Evolutionary conservation across 2,329 filamentous ascomycete species (phyloP).

Genomic region (Kalmusia sp.): DNA sequence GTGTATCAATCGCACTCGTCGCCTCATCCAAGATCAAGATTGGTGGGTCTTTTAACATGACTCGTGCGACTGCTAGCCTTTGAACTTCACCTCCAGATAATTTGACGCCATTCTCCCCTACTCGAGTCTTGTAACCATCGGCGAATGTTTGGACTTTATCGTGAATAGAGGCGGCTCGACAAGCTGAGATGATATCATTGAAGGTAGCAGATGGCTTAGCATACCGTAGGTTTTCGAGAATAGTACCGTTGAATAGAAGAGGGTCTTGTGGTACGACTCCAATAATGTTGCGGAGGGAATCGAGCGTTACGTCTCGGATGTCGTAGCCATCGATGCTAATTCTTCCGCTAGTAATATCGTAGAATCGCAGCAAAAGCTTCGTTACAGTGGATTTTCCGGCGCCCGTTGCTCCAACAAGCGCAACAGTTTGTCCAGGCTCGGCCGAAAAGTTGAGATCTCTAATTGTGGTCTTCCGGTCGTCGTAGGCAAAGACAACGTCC

Average conservation of each 20-base stretch:
- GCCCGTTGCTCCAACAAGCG: neutral
- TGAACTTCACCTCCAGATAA: too few relatives aligned
- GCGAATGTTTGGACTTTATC: too few relatives aligned
- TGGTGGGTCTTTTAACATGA: too few relatives aligned
- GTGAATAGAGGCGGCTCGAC: too few relatives aligned
- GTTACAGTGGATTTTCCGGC: neutral
- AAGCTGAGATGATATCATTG: too few relatives aligned
- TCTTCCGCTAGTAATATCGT: neutral
- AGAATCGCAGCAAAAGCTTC: neutral
- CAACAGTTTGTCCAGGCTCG: neutral
- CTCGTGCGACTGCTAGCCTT: too few relatives aligned
- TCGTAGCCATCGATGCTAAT: neutral
- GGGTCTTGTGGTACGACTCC: neutral
- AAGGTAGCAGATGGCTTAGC: slow-evolving; percentile 50
- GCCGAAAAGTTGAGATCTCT: neutral
- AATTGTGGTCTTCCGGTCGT: neutral
- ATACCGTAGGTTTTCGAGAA: slow-evolving; percentile 19
- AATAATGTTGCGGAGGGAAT: neutral
- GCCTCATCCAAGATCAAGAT: too few relatives aligned
- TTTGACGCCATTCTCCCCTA: too few relatives aligned
- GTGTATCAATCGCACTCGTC: too few relatives aligned
- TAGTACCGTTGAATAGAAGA: neutral
- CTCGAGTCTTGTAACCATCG: too few relatives aligned
- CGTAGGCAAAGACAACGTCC: neutral
- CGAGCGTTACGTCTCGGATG: neutral